Base-by-base conservation (phyloP, 768 basidiomycete species). In the Mycena pura region DNA sequence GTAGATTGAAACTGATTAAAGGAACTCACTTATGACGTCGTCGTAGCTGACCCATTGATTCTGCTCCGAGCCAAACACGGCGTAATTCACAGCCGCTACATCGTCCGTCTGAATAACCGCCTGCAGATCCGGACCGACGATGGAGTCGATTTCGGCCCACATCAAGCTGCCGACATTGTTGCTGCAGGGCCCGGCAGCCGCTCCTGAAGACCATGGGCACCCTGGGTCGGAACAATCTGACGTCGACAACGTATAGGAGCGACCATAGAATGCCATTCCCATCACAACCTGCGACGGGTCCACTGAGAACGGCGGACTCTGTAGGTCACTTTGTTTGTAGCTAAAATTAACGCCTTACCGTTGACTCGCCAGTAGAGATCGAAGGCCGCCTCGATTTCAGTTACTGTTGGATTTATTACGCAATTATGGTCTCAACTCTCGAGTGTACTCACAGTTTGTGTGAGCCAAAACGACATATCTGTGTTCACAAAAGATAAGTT, bases 21-120 rank as follows among this genome's bases (percentile, higher is more conserved):
- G n/a, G n/a, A n/a, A 65, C 28, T 67, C 63, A n/a, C n/a, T n/a
- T 29, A 17, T 29, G 9, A 49, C 38, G 41, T 69, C 68, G 39
- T 73, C 72, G 40, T 65, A 73, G 28, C 66, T 68, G 9, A 73
- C 72, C 72, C 72, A 73, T 53, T 73, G 70, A 29, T 69, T 65
- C 27, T n/a, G n/a, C n/a, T 15, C 48, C 45, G 48, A 6, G 3
- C 1, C 6, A 49, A 38, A 74, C 14, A 62, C 55, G 14, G 71
- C 57, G 27, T 71, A 71, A 59, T 70, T 69, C 10, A 72, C 73
- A 11, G 68, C 73, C 1, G 66, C 69, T 6, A 45, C 55, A 8
- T 69, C 59, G 38, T 74, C 73, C 28, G 21, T 57, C 47, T n/a
- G n/a, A 29, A 46, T 25, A 46, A 46, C 28, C 8, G 24, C 24